These are phyloP conservation scores for Geotrichum reessii DNA, from an alignment of 1,139 yeast species.

Conservation along the genomic window DNA sequence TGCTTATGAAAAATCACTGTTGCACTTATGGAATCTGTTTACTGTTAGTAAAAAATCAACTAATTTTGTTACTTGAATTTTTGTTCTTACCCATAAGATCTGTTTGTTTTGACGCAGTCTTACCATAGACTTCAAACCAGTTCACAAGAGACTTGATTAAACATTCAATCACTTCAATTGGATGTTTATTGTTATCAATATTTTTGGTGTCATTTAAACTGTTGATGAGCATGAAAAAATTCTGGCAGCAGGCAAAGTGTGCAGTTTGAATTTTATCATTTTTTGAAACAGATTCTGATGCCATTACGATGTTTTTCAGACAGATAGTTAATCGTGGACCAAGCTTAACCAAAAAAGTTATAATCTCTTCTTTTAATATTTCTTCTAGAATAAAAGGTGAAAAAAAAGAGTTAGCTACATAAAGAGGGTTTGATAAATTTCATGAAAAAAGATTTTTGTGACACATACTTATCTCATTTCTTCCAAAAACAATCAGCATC, in stretches of 20 bases:
- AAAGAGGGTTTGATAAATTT: too few species aligned
- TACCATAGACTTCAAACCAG: not conserved
- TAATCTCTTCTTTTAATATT: not conserved
- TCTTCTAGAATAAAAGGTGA: not conserved
- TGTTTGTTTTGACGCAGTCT: not conserved
- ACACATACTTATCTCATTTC: not conserved
- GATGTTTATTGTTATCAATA: not conserved
- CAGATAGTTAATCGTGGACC: not conserved
- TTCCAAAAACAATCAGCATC: not conserved
- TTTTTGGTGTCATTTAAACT: not conserved
- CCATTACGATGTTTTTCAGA: not conserved
- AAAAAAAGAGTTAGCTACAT: too few species aligned
- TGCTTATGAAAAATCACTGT: not conserved
- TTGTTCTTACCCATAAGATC: not conserved
- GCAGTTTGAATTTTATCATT: not conserved
- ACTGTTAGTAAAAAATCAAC: too few species aligned
- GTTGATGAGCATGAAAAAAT: not conserved
- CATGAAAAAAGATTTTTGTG: not conserved
- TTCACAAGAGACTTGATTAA: not conserved
- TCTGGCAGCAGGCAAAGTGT: not conserved
- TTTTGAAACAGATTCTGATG: not conserved
- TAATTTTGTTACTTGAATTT: not conserved
- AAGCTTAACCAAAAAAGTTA: not conserved
- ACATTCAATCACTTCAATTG: not conserved
- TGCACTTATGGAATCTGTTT: not conserved